These are phyloP conservation scores for Amoeboaphelidium occidentale DNA, from an alignment of 371 early-diverging fungal genomes.

Conservation along the genomic window DNA sequence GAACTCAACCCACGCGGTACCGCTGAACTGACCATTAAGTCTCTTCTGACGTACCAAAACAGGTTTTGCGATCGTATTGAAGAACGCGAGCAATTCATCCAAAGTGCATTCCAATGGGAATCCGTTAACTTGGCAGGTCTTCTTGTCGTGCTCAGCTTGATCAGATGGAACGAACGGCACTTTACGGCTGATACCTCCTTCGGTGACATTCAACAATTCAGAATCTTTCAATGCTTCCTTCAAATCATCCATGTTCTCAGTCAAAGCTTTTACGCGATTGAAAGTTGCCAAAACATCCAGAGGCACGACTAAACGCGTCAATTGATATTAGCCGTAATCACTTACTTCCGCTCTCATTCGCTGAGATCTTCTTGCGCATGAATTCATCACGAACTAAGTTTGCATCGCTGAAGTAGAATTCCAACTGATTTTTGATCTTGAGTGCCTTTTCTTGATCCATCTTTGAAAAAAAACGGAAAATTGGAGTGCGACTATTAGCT, in stretches of 20 bases:
- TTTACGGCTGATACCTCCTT: too few relatives aligned
- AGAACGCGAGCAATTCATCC: not conserved
- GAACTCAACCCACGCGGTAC: too few relatives aligned
- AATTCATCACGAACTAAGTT: not conserved
- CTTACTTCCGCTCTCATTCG: not conserved
- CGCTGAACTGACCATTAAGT: too few relatives aligned
- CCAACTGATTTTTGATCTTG: not conserved
- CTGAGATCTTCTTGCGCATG: not conserved
- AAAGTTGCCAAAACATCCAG: not conserved
- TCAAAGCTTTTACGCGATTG: not conserved
- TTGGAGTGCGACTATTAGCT: too few relatives aligned
- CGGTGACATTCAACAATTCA: constrained; percentile 25
- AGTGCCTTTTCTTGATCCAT: too few relatives aligned
- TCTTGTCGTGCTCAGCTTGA: not conserved
- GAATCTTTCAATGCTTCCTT: constrained; percentile 22
- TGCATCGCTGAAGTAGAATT: not conserved
- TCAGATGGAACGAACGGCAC: not conserved
- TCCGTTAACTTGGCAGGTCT: not conserved
- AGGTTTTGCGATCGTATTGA: too few relatives aligned
- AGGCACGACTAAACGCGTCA: not conserved
- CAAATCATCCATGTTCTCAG: not conserved
- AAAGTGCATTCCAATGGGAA: not conserved
- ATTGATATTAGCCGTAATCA: not conserved
- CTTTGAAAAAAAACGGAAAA: too few relatives aligned
- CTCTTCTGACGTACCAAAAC: too few relatives aligned